Evolutionary conservation across 805 yeast species (phyloP).

Genomic region (Metschnikowia matae): DNA sequence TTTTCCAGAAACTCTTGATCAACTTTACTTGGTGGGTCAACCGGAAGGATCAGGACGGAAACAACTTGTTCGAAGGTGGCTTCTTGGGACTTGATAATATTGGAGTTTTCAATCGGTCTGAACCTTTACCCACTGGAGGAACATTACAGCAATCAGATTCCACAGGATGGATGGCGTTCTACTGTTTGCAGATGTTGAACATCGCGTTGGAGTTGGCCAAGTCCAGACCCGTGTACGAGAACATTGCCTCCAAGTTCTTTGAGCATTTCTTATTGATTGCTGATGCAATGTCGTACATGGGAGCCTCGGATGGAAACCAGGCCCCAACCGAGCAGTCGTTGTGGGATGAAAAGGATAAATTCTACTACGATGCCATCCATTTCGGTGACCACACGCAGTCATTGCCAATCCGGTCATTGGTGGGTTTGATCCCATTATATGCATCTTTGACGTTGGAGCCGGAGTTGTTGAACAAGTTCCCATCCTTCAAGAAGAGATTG

Average conservation of each 20-base stretch:
- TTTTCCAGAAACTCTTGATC: constrained; percentile 81
- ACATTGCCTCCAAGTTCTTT: constrained; percentile 89
- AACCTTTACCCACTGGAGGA: constrained; percentile 91
- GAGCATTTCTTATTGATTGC: constrained; percentile 90
- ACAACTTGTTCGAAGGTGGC: constrained; percentile 91
- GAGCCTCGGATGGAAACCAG: constrained; percentile 36
- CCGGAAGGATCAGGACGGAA: constrained; percentile 80
- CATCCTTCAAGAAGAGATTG: constrained; percentile 75
- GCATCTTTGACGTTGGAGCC: constrained; percentile 89
- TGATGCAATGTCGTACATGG: constrained; percentile 81
- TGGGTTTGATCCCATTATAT: constrained; percentile 86
- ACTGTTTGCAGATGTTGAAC: constrained; percentile 83
- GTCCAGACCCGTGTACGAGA: constrained; percentile 81
- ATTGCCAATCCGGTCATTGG: constrained; percentile 82
- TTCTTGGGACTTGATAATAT: constrained; percentile 90
- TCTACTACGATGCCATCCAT: constrained; percentile 90
- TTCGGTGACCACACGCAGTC: constrained; percentile 63
- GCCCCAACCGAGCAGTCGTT: constrained; percentile 54
- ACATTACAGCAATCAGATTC: constrained; percentile 89
- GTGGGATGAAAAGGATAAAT: constrained; percentile 88
- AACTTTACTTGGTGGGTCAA: constrained; percentile 98
- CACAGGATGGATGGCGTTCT: constrained; percentile 98
- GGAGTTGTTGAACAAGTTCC: constrained; percentile 69
- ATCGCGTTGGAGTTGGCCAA: constrained; percentile 88
- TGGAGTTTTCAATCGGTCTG: constrained; percentile 89